Conservation (phyloP, 2,329 filamentous ascomycete species). For the Volutella citrinella region DNA sequence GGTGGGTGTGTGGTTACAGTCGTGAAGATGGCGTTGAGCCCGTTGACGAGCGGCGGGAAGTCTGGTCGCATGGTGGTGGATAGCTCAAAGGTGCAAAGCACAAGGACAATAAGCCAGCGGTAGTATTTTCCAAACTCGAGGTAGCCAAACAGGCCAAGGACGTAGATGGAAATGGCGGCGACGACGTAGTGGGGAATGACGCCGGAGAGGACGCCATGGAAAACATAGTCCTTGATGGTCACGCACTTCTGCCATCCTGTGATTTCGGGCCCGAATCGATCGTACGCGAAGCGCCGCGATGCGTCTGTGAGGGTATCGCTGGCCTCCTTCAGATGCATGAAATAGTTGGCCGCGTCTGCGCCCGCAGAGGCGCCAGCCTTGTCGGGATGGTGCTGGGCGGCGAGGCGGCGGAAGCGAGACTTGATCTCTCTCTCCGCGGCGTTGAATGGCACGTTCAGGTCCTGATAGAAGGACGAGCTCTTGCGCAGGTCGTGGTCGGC, state of each 20-base stretch:
- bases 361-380: slow-evolving; percentile 53
- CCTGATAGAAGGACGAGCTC: slow-evolving; percentile 73
- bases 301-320: slow-evolving; percentile 80
- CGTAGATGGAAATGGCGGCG: slow-evolving; percentile 56
- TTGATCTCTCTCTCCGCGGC: slow-evolving; percentile 77
- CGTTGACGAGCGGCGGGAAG: slow-evolving; percentile 44
- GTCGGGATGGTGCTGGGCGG: slow-evolving; percentile 76
- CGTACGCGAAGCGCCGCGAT: slow-evolving; percentile 79
- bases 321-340: slow-evolving; percentile 79
- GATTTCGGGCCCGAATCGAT: slow-evolving; percentile 77
- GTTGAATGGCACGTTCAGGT: slow-evolving; percentile 66
- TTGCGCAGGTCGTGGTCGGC: slow-evolving; percentile 76
- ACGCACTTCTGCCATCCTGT: slow-evolving; percentile 62
- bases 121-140: slow-evolving; percentile 65
- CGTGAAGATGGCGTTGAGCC: slow-evolving; percentile 44
- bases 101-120: slow-evolving; percentile 57
- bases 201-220: slow-evolving; percentile 57
- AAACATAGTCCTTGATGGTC: slow-evolving; percentile 71
- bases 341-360: slow-evolving; percentile 49
- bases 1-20: slow-evolving; percentile 48
- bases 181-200: slow-evolving; percentile 60
- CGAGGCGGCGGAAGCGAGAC: slow-evolving; percentile 76
- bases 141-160: slow-evolving; percentile 63
- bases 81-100: slow-evolving; percentile 55
- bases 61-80: slow-evolving; percentile 53